Evolutionary conservation across 352 stramenopile species (phyloP).

Genomic region (Globisporangium megalacanthum): DNA sequence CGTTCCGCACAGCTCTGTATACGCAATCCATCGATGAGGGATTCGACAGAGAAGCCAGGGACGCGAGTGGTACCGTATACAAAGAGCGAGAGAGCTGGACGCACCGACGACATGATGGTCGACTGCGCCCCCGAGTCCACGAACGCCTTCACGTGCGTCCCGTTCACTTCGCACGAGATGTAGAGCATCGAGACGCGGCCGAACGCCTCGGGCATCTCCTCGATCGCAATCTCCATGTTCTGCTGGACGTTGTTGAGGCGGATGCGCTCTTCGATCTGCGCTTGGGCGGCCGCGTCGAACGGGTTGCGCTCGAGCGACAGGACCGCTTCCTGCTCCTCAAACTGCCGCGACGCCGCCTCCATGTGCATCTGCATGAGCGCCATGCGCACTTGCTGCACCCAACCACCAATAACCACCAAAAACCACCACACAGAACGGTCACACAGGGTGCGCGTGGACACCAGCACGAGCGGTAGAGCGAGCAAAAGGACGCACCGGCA

Average conservation of each 20-base stretch:
- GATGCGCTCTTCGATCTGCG: constrained; percentile 82
- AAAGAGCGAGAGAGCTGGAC: background rate
- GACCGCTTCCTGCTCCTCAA: constrained; percentile 80
- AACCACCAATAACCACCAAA: too few species aligned
- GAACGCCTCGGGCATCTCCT: constrained; percentile 87
- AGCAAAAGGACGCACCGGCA: constrained; percentile 36
- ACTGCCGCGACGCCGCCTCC: constrained; percentile 64
- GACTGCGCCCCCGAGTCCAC: constrained; percentile 88
- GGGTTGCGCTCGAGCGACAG: constrained; percentile 63
- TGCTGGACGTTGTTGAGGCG: constrained; percentile 81
- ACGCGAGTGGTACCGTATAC: background rate
- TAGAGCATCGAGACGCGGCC: constrained; percentile 87
- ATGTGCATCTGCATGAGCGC: constrained; percentile 83
- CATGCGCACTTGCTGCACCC: constrained; percentile 73
- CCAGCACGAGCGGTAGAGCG: background rate
- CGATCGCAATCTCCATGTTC: constrained; percentile 88
- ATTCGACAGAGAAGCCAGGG: background rate
- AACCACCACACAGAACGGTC: background rate
- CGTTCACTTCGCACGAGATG: constrained; percentile 81
- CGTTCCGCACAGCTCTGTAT: constrained; percentile 79
- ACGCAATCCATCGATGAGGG: background rate
- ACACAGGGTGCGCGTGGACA: background rate
- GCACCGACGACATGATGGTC: constrained; percentile 90
- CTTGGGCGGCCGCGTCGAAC: constrained; percentile 69
- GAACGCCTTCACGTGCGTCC: constrained; percentile 84